Evolutionary conservation across 441 rosid species (phyloP).

Genomic region (Capsella rubella): DNA sequence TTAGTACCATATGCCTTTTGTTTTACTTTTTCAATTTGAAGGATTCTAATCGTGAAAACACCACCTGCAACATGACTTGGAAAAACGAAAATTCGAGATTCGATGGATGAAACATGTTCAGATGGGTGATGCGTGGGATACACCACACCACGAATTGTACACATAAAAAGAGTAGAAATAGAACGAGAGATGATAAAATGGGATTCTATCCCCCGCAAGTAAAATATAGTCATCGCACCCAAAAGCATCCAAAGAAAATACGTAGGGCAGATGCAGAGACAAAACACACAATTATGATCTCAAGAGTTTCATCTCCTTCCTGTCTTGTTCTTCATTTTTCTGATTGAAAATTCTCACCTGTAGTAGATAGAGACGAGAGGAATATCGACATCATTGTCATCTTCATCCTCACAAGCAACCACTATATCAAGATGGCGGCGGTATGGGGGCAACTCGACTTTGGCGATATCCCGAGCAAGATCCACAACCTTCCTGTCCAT

Average conservation of each 20-base stretch:
- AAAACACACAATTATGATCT: constrained; percentile 25
- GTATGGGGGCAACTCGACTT: constrained; percentile 72
- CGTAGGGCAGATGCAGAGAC: constrained; percentile 21
- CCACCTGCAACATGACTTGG: background rate
- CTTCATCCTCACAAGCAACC: constrained; percentile 94
- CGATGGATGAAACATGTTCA: background rate
- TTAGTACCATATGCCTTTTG: too few species aligned
- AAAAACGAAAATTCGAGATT: background rate
- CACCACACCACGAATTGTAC: constrained; percentile 6
- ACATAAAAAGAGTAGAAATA: constrained; percentile 2
- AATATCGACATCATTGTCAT: constrained; percentile 86
- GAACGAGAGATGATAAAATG: constrained; percentile 22
- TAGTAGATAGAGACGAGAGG: constrained; percentile 82
- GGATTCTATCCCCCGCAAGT: constrained; percentile 12
- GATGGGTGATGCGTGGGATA: background rate
- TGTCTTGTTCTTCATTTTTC: background rate
- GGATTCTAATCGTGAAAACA: too few species aligned
- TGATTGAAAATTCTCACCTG: constrained; percentile 44
- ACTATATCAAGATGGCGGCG: constrained; percentile 80
- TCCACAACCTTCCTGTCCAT: constrained; percentile 90
- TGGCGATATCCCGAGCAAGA: constrained; percentile 85
- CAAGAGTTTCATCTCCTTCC: constrained; percentile 3
- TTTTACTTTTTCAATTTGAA: too few species aligned
- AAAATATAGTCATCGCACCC: constrained; percentile 20
- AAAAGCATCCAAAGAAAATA: constrained; percentile 26